Evolutionary conservation across 2,329 filamentous ascomycete species (phyloP).

Genomic region (Aspergillus pseudonomiae): DNA sequence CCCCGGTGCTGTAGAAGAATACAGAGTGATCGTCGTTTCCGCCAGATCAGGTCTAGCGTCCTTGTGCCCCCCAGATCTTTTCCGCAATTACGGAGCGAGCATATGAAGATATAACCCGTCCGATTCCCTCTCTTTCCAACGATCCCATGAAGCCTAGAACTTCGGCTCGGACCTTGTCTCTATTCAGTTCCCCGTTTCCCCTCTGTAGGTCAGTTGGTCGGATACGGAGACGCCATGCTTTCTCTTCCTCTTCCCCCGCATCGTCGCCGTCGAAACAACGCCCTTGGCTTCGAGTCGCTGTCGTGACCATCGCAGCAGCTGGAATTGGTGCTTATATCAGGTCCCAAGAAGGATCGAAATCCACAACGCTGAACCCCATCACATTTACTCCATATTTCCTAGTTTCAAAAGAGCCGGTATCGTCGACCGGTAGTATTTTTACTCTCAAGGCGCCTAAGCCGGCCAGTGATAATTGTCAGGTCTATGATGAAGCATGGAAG

Average conservation of each 20-base stretch:
- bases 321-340: slow-evolving; percentile 41
- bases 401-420: slow-evolving; percentile 47
- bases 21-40: slow-evolving; percentile 5
- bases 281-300: slow-evolving; percentile 38
- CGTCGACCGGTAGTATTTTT: slow-evolving; percentile 52
- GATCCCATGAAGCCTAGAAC: slow-evolving; percentile 26
- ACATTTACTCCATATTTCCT: slow-evolving; percentile 47
- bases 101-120: not conserved
- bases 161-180: slow-evolving; percentile 12
- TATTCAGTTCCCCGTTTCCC: slow-evolving; percentile 22
- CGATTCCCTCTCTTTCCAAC: not conserved
- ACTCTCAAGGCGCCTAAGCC: slow-evolving; percentile 42
- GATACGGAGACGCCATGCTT: slow-evolving; percentile 25
- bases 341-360: slow-evolving; percentile 29
- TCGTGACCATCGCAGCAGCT: slow-evolving; percentile 39
- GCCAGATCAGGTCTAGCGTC: slow-evolving; percentile 19
- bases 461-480: slow-evolving; percentile 35
- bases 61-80: not conserved
- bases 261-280: slow-evolving; percentile 26
- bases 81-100: not conserved
- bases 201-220: slow-evolving; percentile 12
- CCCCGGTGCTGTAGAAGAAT: slow-evolving; percentile 4
- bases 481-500: slow-evolving; percentile 55
- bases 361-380: slow-evolving; percentile 37
- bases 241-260: slow-evolving; percentile 22